A percentile compares a stretch with the other conserved stretches of the same genome.
Conservation (phyloP, 208 protist genomes). For the Porcisia hertigi region DNA sequence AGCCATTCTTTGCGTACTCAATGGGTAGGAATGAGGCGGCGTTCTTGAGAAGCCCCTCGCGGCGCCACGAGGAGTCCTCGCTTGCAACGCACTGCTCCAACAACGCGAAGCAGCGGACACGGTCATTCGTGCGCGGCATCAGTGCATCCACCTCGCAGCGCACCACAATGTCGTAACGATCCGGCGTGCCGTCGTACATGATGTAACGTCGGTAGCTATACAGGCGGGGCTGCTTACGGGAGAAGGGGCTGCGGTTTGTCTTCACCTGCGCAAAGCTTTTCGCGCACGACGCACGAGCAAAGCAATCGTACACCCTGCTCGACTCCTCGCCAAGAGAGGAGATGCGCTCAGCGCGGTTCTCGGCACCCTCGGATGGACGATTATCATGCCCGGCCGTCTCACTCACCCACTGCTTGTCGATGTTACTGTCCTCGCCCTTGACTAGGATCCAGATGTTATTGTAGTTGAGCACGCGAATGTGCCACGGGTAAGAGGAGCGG, state of each 20-base stretch:
- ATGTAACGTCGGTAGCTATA: slow-evolving; percentile 87
- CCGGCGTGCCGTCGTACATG: slow-evolving; percentile 64
- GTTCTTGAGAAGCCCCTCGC: slow-evolving; percentile 49
- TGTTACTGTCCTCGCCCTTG: slow-evolving; percentile 49
- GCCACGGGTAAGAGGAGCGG: slow-evolving; percentile 84
- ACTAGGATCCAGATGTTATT: slow-evolving; percentile 61
- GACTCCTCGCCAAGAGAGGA: slow-evolving; percentile 72
- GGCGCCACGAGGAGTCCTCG: slow-evolving; percentile 53
- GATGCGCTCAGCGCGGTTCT: slow-evolving; percentile 53
- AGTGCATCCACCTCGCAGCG: slow-evolving; percentile 85
- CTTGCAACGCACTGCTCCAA: slow-evolving; percentile 64
- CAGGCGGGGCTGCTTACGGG: slow-evolving; percentile 64
- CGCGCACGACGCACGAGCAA: slow-evolving; percentile 58
- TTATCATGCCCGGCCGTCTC: slow-evolving; percentile 63
- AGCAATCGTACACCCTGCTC: slow-evolving; percentile 70
- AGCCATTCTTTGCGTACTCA: slow-evolving; percentile 65
- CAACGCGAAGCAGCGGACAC: slow-evolving; percentile 78
- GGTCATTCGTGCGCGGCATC: slow-evolving; percentile 41
- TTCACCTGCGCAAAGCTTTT: slow-evolving; percentile 54
- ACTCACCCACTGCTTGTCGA: slow-evolving; percentile 88
- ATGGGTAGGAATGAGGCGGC: slow-evolving; percentile 51
- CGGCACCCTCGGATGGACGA: slow-evolving; percentile 65
- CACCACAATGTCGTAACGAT: slow-evolving; percentile 84
- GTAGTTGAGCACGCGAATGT: slow-evolving; percentile 61
- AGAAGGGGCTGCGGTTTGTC: slow-evolving; percentile 61